A percentile compares a stretch with the other conserved stretches of the same genome.
phyloP scores from a whole-genome alignment of 192 early-diverging fungal genomes.

The Geranomyces variabilis region DNA sequence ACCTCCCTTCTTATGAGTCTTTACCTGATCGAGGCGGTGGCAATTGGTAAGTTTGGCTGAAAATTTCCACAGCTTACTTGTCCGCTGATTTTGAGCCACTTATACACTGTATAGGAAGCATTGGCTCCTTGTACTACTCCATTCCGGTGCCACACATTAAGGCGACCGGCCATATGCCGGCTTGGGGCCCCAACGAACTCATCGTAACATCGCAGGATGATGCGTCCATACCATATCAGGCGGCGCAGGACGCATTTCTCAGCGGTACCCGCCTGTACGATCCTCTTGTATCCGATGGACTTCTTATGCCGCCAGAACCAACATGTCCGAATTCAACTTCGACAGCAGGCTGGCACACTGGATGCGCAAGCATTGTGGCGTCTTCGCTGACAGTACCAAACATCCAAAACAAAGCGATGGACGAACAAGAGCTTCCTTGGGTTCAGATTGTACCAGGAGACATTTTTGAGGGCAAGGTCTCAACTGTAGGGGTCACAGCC shows the following conservation, averaged over 20 bases:
- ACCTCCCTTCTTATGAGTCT: not conserved
- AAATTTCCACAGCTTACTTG: too few species aligned
- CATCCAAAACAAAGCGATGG: not conserved
- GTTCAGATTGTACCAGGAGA: not conserved
- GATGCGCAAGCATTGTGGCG: not conserved
- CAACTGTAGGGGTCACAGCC: not conserved
- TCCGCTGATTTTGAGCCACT: too few species aligned
- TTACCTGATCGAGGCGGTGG: not conserved
- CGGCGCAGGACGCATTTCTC: not conserved
- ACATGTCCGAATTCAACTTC: not conserved
- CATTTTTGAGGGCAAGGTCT: not conserved
- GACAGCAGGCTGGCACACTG: not conserved
- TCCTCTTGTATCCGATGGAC: not conserved
- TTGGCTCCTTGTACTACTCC: not conserved
- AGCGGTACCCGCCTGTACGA: not conserved
- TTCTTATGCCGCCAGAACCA: not conserved
- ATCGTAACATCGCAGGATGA: not conserved
- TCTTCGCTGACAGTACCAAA: not conserved
- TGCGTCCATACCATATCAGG: not conserved
- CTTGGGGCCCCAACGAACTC: not conserved
- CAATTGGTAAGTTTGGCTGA: too few species aligned
- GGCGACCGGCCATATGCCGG: conserved; percentile 2
- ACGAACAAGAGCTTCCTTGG: conserved; percentile 4
- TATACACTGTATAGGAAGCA: not conserved
- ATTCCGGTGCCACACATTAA: not conserved